Percentiles rank a stretch among this genome's conserved stretches.
Conservation (phyloP, 495 filamentous ascomycete genomes). For the Ramalina peruviana region DNA sequence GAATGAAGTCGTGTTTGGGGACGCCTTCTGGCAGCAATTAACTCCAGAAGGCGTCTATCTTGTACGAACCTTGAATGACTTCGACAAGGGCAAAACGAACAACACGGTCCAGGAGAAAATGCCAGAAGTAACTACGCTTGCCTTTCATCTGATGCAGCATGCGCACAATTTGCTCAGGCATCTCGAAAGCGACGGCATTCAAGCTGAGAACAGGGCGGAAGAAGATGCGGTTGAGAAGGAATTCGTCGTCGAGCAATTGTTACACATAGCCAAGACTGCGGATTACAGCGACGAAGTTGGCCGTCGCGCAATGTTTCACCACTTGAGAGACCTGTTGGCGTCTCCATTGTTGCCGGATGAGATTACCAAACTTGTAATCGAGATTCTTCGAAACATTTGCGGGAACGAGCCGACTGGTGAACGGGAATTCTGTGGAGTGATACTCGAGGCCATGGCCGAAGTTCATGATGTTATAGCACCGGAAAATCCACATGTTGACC, state of each 20-base stretch:
- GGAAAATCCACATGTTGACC: constrained; percentile 30
- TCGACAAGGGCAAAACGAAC: constrained; percentile 58
- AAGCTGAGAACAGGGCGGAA: constrained; percentile 50
- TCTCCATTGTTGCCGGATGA: constrained; percentile 83
- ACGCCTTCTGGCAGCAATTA: constrained; percentile 76
- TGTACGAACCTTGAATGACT: constrained; percentile 83
- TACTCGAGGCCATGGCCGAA: constrained; percentile 87
- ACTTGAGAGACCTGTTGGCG: constrained; percentile 71
- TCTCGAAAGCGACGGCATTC: constrained; percentile 39
- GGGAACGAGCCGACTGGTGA: constrained; percentile 67
- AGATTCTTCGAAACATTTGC: constrained; percentile 68
- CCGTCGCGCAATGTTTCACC: constrained; percentile 82
- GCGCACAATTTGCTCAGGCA: constrained; percentile 59
- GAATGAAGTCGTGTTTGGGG: constrained; percentile 65
- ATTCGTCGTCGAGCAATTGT: constrained; percentile 87
- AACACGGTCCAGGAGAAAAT: constrained; percentile 66
- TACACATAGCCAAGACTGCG: constrained; percentile 79
- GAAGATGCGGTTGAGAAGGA: constrained; percentile 75
- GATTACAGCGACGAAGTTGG: constrained; percentile 96
- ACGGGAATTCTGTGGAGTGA: constrained; percentile 82
- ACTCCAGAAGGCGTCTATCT: constrained; percentile 80
- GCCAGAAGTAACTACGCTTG: constrained; percentile 83
- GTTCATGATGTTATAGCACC: constrained; percentile 78
- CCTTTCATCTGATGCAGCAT: constrained; percentile 67
- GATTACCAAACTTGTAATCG: constrained; percentile 73